Base-by-base conservation (phyloP, 2,329 filamentous ascomycete genomes). In the Chrysosporium queenslandicum region DNA sequence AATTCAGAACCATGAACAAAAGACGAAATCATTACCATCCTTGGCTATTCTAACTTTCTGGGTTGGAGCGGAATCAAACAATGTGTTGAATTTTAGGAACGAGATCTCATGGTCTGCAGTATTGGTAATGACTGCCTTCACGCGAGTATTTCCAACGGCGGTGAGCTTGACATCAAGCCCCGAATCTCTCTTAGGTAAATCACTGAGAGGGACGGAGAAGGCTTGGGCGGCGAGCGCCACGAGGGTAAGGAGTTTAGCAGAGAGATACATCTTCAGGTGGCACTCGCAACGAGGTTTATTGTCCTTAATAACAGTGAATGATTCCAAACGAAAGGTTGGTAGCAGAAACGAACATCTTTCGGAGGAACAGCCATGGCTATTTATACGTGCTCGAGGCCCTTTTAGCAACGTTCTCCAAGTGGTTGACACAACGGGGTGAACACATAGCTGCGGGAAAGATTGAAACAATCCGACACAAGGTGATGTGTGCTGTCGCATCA, bases 71-170 rank as follows among this genome's bases (percentile, higher is more conserved):
- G 40, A 50, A 37, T 69, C 66, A 14, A 60, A 54, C 58, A 69
- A 67, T 55, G 67, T 67, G 56, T 68, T 68, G 21, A 66, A 60
- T 46, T 68, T 66, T 42, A 70, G 58, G 49, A 68, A 65, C 11
- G 60, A 66, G 7, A 69, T 56, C 9, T 64, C 58, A 34, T 66
- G 59, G n/a, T 47, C 55, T 16, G 61, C 67, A 20, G 56, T 62
- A 56, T 70, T 69, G 49, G 63, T 66, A 18, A 70, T 60, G 3
- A 64, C 58, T 7, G 67, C 67, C 52, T 68, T 69, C 56, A 70
- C 62, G 16, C 56, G 60, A 16, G 66, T 67, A 47, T 66, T 64
- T 34, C 58, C 58, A 27, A 64, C 57, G 48, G 63, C 59, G 41
- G 58, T 63, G 27, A 70, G 58, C 21, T 61, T 63, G 34, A 70